Evolutionary conservation across 2,329 filamentous ascomycete species (phyloP), one percentile per base, ranked within the genome.

Genomic region (Trichoderma aggressivum): DNA sequence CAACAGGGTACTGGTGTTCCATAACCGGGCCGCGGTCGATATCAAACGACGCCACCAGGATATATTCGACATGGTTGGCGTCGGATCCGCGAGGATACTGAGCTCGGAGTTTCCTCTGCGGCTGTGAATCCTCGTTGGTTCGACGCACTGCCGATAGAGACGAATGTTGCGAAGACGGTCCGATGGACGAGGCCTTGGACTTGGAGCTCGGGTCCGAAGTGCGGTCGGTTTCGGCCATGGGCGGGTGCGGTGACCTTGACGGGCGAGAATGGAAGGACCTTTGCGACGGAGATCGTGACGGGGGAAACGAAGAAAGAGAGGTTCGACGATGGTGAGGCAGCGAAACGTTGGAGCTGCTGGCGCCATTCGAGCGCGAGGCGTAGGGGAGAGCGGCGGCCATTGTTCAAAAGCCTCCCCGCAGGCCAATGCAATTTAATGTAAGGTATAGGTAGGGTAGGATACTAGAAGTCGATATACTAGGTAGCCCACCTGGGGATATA

Each of bases 51-150:
- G 96, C 96, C 69, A 99, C 96, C 67, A 99, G 86, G 67, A 99
- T 98, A 79, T 98, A 99, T 80, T 99, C 96, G 82, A 99, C 96
- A 91, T 99, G 96, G 77, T 96, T 97, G 80, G 98, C 92, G 7
- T 85, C 84, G 12, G 89, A 88, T 70, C 91, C 86, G n/a, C 89
- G 86, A 18, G 92, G 92, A 77, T 94, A 94, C 77, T 94, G 92
- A 24, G 92, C 92, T 70, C 89, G 90, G 78, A 91, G 81, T 78
- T 86, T 89, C 75, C 87, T 86, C 21, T 83, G 81, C 6, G 86
- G 85, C 69, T 85, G 84, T 43, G 84, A 82, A 73, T 86, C 81
- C 72, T 85, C 81, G 78, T 89, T 82, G 78, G 85, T 76, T 80
- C 86, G 81, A 74, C 85, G 81, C 71, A 86, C 80, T 73, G 81